phyloP scores from a whole-genome alignment of 768 basidiomycete genomes.

The Myochromella boudieri region DNA sequence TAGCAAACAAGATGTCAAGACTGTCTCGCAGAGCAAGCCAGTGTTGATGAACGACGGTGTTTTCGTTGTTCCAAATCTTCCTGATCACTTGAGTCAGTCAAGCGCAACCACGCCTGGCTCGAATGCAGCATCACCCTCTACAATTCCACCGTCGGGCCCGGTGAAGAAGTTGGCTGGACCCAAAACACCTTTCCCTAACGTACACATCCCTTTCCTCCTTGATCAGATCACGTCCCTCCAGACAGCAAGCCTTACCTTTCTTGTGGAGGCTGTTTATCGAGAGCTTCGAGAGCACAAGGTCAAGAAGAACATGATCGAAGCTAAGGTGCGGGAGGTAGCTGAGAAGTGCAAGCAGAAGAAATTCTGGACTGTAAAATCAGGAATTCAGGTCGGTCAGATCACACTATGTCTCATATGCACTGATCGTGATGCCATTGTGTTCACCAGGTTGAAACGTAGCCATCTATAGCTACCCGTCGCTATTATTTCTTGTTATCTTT shows the following conservation, averaged over 20 bases:
- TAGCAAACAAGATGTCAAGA: slow-evolving; percentile 26
- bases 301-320: slow-evolving; percentile 83
- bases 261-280: slow-evolving; percentile 73
- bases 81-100: slow-evolving; percentile 30
- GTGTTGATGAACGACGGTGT: slow-evolving; percentile 22
- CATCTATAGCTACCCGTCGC: too few species aligned
- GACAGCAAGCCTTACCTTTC: slow-evolving; percentile 59
- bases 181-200: slow-evolving; percentile 70
- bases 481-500: too few species aligned
- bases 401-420: too few species aligned
- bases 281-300: slow-evolving; percentile 69
- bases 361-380: slow-evolving; percentile 68
- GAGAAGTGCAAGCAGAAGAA: slow-evolving; percentile 75
- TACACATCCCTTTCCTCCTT: slow-evolving; percentile 57
- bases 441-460: slow-evolving; percentile 12
- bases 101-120: slow-evolving; percentile 14
- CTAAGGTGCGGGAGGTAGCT: slow-evolving; percentile 73
- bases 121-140: slow-evolving; percentile 11
- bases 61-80: slow-evolving; percentile 50
- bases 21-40: slow-evolving; percentile 12
- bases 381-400: slow-evolving; percentile 24
- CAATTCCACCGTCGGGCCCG: slow-evolving; percentile 15
- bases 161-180: slow-evolving; percentile 35
- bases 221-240: slow-evolving; percentile 61
- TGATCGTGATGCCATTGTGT: too few species aligned